Base-by-base conservation (phyloP, 2,329 filamentous ascomycete genomes). In the Claviceps arundinis region DNA sequence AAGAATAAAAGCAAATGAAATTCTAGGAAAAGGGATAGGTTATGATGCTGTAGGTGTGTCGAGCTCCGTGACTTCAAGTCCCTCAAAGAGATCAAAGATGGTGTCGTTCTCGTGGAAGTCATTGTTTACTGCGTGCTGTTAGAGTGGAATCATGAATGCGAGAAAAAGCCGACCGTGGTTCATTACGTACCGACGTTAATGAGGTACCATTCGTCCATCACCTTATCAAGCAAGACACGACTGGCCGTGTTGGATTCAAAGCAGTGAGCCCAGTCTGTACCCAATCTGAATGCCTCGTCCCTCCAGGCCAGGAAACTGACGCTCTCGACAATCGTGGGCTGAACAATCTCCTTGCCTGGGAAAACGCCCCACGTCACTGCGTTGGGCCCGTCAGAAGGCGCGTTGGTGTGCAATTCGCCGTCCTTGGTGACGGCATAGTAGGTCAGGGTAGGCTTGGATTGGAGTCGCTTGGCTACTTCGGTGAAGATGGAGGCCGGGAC, bases 331-430 rank as follows among this genome's bases (percentile, higher is more conserved):
- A 98, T 96, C n/a, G 93, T 98, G 14, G 93, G 93, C 68, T 98
- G 93, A n/a, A 98, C 90, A 64, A 98, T 96, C 69, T 98, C 93
- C 68, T 97, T 95, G 54, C 93, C 93, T 0, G 93, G 91, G 73
- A 97, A 98, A 37, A 98, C 94, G 69, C 93, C 93, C 93, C 93
- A 98, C 1, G 93, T 98, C 48, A 98, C 87, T n/a, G 93, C 93
- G 62, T 98, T 98, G 40, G 93, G 93, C 5, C 89, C 87, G 59
- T 94, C 89, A 22, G 82, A 80, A 8, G 84, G 82, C 1, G 89
- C 83, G 63, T 98, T 97, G 30, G 89, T 93, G 67, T 82, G 83
- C 52, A 97, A 75, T 53, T 84, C 80, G 30, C 91, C 90, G 19
- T 78, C 76, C 68, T 88, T 90, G 61, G 87, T 93, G 56, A 96